Base-by-base conservation (phyloP, 257 asterid species). In the Salvia miltiorrhiza region DNA sequence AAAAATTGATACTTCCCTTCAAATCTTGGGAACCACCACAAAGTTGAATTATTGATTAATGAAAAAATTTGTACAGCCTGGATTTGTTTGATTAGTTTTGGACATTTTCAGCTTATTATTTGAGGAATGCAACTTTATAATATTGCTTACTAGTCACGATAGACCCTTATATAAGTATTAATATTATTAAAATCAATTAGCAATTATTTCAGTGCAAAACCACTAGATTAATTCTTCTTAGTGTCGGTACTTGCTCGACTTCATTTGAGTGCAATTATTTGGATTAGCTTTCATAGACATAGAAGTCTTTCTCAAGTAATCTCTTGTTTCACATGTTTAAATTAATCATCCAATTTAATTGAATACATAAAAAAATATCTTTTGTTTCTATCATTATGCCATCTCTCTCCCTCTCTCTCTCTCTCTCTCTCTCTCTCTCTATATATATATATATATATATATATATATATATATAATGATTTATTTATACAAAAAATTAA, bases 21-120 rank as follows among this genome's bases (percentile, higher is more conserved):
- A 64, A 76, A 64, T 57, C 70, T 76, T 26, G 76, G 80, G 77
- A 76, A 76, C 76, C 66, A 71, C 77, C 77, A 76, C 16, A 70
- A 71, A 63, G 69, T 40, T 58, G 70, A 77, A 77, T 65, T 76
- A 76, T 70, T 66, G 71, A 66, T 65, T 49, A 71, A 56, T 71
- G 24, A 19, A 69, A 16, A 50, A 37, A n/a, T n/a, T 9, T 16
- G 10, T 59, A 75, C 75, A 75, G 79, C 26, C 75, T 75, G 75
- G 70, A 47, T 66, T 21, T 35, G 63, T 56, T 65, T 48, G 48
- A 39, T 74, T 68, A 60, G 24, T 50, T 30, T 67, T 68, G 35
- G 70, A 41, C 60, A 61, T 17, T 68, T 58, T 74, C 41, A 13
- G 16, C 16, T 26, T 48, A 65, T 71, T 60, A 57, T 24, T 65